These are phyloP conservation scores for Aspergillus haitiensis DNA, from an alignment of 495 filamentous ascomycete species.

Conservation along the genomic window DNA sequence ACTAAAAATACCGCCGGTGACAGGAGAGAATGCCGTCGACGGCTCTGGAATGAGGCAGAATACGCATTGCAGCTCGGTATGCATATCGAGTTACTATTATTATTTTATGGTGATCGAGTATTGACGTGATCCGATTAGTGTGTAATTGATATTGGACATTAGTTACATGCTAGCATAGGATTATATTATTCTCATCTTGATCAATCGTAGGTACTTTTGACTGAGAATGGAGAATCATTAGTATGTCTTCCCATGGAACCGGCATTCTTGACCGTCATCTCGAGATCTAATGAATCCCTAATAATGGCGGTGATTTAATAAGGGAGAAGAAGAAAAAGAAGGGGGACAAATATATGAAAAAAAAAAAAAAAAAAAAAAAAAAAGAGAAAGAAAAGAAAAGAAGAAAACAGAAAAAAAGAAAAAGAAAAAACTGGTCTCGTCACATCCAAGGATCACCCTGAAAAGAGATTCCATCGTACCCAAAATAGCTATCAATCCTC, in stretches of 20 bases:
- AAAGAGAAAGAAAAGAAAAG: too few relatives aligned
- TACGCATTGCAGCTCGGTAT: background rate
- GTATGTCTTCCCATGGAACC: background rate
- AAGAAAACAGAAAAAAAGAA: too few relatives aligned
- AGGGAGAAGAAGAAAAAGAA: background rate
- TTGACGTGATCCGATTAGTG: too few relatives aligned
- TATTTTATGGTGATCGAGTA: background rate
- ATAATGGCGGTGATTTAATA: background rate
- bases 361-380: background rate
- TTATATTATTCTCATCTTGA: background rate
- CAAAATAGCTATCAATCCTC: too few relatives aligned
- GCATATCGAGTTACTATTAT: background rate
- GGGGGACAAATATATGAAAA: background rate
- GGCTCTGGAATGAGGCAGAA: constrained; percentile 4
- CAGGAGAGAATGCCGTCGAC: background rate
- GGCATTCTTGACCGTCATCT: background rate
- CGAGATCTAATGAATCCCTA: too few relatives aligned
- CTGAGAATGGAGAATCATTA: background rate
- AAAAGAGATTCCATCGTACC: too few relatives aligned
- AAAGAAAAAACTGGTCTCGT: too few relatives aligned
- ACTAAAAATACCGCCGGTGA: constrained; percentile 6
- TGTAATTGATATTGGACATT: too few relatives aligned
- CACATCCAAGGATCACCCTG: too few relatives aligned
- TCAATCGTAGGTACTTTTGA: background rate
- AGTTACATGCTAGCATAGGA: too few relatives aligned